phyloP scores from a whole-genome alignment of 225 moss, liverwort and hornwort species.

The Physcomitrium patens region DNA sequence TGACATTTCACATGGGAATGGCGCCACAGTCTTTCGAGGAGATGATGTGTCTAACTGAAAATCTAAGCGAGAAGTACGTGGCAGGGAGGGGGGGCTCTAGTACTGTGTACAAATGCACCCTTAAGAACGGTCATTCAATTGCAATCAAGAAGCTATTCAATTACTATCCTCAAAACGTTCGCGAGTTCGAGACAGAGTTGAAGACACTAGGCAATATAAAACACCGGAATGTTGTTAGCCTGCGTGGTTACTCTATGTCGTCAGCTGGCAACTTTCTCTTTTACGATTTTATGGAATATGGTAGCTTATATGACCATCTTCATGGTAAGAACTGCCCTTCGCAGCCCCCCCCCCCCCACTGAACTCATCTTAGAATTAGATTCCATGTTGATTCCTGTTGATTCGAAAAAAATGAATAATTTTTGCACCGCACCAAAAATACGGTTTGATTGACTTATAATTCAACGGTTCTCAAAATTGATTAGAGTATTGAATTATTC shows the following conservation, averaged over 20 bases:
- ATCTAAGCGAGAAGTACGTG: constrained; percentile 62
- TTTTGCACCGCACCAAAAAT: too few relatives aligned
- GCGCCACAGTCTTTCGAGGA: constrained; percentile 66
- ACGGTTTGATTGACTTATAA: too few relatives aligned
- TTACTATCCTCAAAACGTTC: constrained; percentile 62
- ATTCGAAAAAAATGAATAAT: too few relatives aligned
- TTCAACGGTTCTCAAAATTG: too few relatives aligned
- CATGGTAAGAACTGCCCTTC: constrained; percentile 35
- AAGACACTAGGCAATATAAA: constrained; percentile 68
- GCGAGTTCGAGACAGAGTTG: constrained; percentile 68
- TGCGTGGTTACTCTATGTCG: constrained; percentile 65
- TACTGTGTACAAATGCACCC: constrained; percentile 62
- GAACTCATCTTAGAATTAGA: too few relatives aligned
- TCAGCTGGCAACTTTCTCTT: constrained; percentile 61
- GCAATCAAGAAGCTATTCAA: constrained; percentile 76
- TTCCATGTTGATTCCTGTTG: too few relatives aligned
- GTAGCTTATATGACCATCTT: constrained; percentile 57
- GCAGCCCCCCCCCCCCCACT: neutral
- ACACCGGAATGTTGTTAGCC: constrained; percentile 69
- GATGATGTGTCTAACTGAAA: constrained; percentile 60
- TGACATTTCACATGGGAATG: constrained; percentile 68
- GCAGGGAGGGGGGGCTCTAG: constrained; percentile 64
- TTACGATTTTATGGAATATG: constrained; percentile 68
- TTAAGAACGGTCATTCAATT: constrained; percentile 67
- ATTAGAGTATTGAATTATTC: neutral